A percentile compares a stretch with the other conserved stretches of the same genome.
These are phyloP conservation scores for Porphyra umbilicalis DNA, from an alignment of 31 red algal species.

Conservation along the genomic window DNA sequence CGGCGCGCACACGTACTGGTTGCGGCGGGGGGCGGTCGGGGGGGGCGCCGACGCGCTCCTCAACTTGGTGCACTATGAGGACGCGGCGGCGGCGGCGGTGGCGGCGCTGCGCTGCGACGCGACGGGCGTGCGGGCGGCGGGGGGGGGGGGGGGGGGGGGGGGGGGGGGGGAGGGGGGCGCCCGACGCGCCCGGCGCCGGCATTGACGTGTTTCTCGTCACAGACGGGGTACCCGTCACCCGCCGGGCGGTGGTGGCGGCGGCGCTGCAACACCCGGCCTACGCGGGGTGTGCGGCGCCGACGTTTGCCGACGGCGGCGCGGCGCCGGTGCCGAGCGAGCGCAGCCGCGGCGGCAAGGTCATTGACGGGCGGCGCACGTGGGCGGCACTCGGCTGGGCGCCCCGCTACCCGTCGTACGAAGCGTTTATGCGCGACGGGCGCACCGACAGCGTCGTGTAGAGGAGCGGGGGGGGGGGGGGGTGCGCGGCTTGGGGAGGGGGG, in stretches of 20 bases:
- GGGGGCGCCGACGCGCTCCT: slow-evolving; percentile 25
- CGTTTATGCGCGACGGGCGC: slow-evolving; percentile 15
- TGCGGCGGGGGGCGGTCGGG: slow-evolving; percentile 9
- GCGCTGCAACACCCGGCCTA: slow-evolving; percentile 32
- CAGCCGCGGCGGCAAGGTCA: slow-evolving; percentile 5
- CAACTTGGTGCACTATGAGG: slow-evolving; percentile 75
- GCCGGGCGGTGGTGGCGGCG: slow-evolving; percentile 23
- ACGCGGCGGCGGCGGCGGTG: slow-evolving; percentile 71
- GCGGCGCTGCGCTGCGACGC: slow-evolving; percentile 10
- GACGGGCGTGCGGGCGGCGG: background rate
- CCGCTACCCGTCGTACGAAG: slow-evolving; percentile 21
- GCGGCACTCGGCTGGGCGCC: slow-evolving; percentile 25
- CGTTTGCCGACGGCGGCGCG: slow-evolving; percentile 9
- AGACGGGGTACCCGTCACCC: slow-evolving; percentile 17
- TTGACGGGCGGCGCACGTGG: slow-evolving; percentile 6
- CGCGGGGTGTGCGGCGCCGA: slow-evolving; percentile 6
- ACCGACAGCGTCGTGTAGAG: background rate
- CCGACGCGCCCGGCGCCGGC: background rate
- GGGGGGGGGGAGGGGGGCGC: background rate
- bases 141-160: background rate
- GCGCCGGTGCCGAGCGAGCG: background rate
- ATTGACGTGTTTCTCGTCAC: slow-evolving; percentile 24
- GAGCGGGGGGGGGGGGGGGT: background rate
- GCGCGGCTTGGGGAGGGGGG: too few species aligned
- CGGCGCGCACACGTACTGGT: slow-evolving; percentile 66